phyloP scores from a whole-genome alignment of 257 asterid genomes.

The Avicennia marina region DNA sequence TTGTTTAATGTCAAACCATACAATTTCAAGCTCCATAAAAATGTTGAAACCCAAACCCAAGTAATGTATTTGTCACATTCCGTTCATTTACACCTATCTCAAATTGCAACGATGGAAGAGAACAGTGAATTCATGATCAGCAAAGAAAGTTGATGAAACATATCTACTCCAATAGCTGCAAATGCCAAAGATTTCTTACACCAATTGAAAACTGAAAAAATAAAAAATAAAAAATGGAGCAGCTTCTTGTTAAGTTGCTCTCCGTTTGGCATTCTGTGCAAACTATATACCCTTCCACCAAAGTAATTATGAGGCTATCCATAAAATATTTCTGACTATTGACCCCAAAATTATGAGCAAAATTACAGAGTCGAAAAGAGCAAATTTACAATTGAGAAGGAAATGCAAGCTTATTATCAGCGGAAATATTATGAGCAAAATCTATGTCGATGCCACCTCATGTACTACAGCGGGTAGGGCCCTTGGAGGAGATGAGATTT shows the following conservation, averaged over 20 bases:
- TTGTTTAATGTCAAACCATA: too few relatives aligned
- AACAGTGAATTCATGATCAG: neutral
- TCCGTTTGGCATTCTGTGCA: constrained; percentile 7
- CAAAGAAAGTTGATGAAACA: neutral
- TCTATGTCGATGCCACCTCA: constrained; percentile 8
- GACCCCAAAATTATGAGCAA: neutral
- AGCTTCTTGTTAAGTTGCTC: neutral
- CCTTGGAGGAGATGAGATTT: neutral
- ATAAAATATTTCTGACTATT: neutral
- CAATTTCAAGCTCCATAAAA: too few relatives aligned
- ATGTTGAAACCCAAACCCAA: too few relatives aligned
- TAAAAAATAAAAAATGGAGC: neutral
- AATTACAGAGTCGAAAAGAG: too few relatives aligned
- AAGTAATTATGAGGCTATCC: constrained; percentile 9
- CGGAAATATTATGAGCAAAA: constrained; percentile 9
- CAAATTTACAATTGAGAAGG: constrained; percentile 16
- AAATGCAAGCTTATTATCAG: constrained; percentile 24
- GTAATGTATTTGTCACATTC: too few relatives aligned
- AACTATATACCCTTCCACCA: neutral
- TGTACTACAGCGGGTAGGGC: constrained; percentile 14
- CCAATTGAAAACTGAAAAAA: too few relatives aligned
- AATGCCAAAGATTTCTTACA: constrained; percentile 2
- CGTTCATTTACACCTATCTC: too few relatives aligned
- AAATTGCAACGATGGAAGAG: too few relatives aligned
- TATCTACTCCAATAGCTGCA: constrained; percentile 8